Percentiles rank a stretch among this genome's conserved stretches.
Conservation (phyloP, 495 filamentous ascomycete species). For the Aspergillus indologenus region DNA sequence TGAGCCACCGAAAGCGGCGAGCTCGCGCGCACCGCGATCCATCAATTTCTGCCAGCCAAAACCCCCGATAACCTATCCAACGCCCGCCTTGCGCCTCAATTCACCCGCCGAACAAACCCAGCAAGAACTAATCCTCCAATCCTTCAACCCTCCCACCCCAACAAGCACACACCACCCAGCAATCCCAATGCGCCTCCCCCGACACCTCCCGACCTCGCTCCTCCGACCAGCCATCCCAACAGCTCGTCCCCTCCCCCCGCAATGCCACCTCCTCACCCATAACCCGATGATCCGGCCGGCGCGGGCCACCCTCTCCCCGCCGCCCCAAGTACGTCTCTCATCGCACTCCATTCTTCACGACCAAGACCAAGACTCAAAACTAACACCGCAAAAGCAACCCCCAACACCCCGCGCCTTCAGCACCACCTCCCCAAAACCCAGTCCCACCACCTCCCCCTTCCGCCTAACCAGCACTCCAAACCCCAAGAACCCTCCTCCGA, state of each 20-base stretch:
- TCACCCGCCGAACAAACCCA: no score
- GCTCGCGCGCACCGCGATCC: no score
- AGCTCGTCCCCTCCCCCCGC: constrained; percentile 2
- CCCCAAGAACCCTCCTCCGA: no score
- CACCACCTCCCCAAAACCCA: constrained; percentile 17
- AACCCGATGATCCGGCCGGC: background rate
- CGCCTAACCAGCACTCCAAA: constrained; percentile 25
- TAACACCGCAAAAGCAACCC: background rate
- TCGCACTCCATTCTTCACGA: background rate
- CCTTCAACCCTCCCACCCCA: background rate
- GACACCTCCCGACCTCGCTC: background rate
- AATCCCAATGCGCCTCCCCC: constrained; percentile 5
- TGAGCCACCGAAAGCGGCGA: no score
- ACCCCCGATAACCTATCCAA: background rate
- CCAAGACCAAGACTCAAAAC: background rate
- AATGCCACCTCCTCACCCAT: background rate
- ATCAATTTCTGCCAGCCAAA: background rate
- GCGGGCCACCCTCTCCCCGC: background rate
- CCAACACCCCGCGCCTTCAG: background rate
- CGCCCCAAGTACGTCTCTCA: background rate
- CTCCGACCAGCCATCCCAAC: background rate
- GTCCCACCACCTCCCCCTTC: constrained; percentile 31
- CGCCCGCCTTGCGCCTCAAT: no score
- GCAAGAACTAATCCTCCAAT: no score
- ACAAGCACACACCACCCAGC: background rate